Base-by-base conservation (phyloP, 345 rosid species). In the Eucalyptus cloeziana region DNA sequence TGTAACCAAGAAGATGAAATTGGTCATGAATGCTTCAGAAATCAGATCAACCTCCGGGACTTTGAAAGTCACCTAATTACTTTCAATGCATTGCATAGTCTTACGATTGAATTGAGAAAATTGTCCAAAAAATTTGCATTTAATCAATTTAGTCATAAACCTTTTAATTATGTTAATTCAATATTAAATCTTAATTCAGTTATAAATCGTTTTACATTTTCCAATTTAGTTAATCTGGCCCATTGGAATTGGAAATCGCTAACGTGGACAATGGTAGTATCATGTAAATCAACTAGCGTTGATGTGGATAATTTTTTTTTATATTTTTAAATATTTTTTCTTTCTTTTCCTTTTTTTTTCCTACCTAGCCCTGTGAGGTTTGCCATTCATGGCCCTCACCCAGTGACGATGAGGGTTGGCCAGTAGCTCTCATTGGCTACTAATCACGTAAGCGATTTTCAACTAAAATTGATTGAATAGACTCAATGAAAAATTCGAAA, bases 211-310 rank as follows among this genome's bases (percentile, higher is more conserved):
- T 52, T 52, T 52, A 8, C 0, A 52, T 52, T 21, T 52, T 21
- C 58, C 2, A 52, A 8, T 21, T 52, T 52, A 52, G 58, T 52
- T 19, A 52, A 52, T 52, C 0, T 19, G 1, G 10, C 10, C 2
- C 7, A 52, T 19, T 52, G 7, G 24, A 52, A 52, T 0, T 7
- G 1, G 1, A 52, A 52, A 7, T 52, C 2, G 58, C 2, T 52
- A 52, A 52, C 0, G 0, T 52, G 10, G 1, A 52, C 0, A 52
- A 21, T 52, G 1, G 5, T 1, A 52, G 1, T 21, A 0, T 52
- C 0, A 21, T 21, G 58, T 2, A 7, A 21, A 52, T 52, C 58
- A 52, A 52, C 2, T 0, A 8, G 5, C 2, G 5, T 52, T 52
- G 5, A 21, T 8, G 2, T 21, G 0, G 2, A 52, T 0, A 52